These are phyloP conservation scores for Penicillium sp. DNA, from an alignment of 2,329 filamentous ascomycete genomes.

Conservation along the genomic window DNA sequence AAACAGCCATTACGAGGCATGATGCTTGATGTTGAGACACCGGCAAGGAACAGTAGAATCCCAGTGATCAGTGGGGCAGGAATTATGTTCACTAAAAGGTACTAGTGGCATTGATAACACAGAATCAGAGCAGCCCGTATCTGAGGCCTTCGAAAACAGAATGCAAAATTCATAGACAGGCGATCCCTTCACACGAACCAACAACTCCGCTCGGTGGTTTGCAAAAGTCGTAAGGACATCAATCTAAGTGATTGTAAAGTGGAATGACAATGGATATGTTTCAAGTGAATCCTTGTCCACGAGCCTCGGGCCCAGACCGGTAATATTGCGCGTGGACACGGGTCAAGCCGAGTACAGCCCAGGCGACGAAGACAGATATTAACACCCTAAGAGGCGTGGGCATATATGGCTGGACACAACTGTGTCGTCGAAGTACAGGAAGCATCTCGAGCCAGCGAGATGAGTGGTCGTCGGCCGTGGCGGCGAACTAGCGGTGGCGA, in stretches of 20 bases:
- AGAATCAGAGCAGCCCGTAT: background rate
- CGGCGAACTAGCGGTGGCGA: background rate
- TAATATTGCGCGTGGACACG: background rate
- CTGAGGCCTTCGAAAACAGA: background rate
- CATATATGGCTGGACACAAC: background rate
- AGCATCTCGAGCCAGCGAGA: conserved; percentile 25
- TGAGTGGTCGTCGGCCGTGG: conserved; percentile 2
- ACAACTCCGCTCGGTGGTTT: background rate
- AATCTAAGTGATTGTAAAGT: conserved; percentile 1
- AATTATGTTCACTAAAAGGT: conserved; percentile 18
- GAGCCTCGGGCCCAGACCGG: background rate
- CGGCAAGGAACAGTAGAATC: background rate
- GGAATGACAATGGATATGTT: background rate
- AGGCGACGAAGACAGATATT: background rate
- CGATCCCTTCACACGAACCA: background rate
- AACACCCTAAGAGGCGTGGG: background rate
- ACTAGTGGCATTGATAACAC: conserved; percentile 11
- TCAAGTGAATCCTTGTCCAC: background rate
- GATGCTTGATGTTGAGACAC: background rate
- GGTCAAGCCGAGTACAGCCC: background rate
- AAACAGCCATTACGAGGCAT: background rate
- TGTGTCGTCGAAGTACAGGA: background rate
- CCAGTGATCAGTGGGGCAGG: background rate
- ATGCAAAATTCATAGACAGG: conserved; percentile 2
- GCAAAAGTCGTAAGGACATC: conserved; percentile 11